phyloP scores from a whole-genome alignment of 2,329 filamentous ascomycete species.

The Capronia americana region DNA sequence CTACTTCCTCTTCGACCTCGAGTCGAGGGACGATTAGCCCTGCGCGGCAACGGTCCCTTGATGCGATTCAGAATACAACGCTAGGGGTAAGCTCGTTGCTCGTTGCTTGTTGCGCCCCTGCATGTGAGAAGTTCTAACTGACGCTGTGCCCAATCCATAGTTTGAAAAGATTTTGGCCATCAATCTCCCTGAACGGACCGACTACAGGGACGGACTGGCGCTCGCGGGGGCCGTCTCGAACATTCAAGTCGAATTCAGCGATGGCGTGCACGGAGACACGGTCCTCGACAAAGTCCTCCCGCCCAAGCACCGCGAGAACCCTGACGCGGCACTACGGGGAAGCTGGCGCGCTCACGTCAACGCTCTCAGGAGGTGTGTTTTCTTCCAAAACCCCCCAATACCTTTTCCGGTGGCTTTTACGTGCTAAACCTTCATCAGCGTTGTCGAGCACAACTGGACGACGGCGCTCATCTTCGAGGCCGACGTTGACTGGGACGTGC shows the following conservation, averaged over 20 bases:
- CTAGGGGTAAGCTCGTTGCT: background rate
- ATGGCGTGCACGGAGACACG: conserved; percentile 4
- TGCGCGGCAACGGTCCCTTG: background rate
- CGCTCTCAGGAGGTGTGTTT: background rate
- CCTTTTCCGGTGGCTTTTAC: background rate
- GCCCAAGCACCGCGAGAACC: background rate
- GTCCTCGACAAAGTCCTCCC: conserved; percentile 7
- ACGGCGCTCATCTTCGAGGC: conserved; percentile 55
- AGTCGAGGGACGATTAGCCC: background rate
- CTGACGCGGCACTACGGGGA: background rate
- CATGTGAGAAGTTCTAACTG: background rate
- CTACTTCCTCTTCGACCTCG: background rate
- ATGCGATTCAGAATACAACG: background rate
- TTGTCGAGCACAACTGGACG: conserved; percentile 4
- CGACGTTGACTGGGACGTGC: conserved; percentile 55
- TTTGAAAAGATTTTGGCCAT: conserved; percentile 7
- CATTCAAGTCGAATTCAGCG: background rate
- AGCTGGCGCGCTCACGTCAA: conserved; percentile 6
- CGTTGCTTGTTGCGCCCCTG: background rate
- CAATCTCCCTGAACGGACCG: background rate
- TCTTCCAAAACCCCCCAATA: background rate
- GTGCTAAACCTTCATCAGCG: background rate
- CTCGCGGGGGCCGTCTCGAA: background rate
- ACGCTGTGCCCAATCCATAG: background rate
- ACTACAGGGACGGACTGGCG: conserved; percentile 3